Percentiles rank a stretch among this genome's conserved stretches.
Evolutionary conservation across 2,329 filamentous ascomycete species (phyloP).

Genomic region (Septoria petroselini): DNA sequence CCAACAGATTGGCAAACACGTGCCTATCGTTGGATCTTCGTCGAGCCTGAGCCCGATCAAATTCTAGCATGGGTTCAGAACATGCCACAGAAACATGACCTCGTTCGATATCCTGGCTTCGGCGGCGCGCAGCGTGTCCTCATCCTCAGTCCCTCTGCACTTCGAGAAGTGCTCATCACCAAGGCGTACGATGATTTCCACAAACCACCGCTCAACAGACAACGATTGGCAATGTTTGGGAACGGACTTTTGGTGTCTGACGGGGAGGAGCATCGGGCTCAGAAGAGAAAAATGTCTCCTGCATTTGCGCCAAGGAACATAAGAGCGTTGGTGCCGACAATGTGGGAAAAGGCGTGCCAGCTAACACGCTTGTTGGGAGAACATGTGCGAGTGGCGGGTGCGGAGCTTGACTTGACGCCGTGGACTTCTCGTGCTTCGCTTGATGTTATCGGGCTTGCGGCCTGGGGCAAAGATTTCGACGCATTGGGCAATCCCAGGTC

Average conservation of each 20-base stretch:
- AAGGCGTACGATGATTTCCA: slow-evolving; percentile 7
- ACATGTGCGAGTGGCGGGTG: neutral
- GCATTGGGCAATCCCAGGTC: slow-evolving; percentile 5
- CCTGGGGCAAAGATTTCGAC: slow-evolving; percentile 12
- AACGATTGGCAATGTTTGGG: neutral
- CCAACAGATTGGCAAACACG: neutral
- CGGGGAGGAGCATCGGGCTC: slow-evolving; percentile 1
- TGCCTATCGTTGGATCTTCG: neutral
- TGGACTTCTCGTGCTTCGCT: slow-evolving; percentile 10
- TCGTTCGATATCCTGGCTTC: slow-evolving; percentile 3
- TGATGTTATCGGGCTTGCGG: slow-evolving; percentile 17
- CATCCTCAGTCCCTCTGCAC: neutral
- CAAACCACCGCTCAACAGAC: neutral
- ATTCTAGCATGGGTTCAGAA: slow-evolving; percentile 2
- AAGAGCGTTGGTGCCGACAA: neutral
- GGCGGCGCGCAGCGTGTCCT: slow-evolving; percentile 1
- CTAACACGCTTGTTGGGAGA: neutral
- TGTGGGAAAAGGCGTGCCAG: slow-evolving; percentile 3
- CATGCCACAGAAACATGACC: neutral
- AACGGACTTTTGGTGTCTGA: slow-evolving; percentile 5
- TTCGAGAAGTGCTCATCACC: slow-evolving; percentile 1
- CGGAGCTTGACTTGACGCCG: neutral
- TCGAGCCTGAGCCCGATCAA: slow-evolving; percentile 1
- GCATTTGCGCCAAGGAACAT: slow-evolving; percentile 4
- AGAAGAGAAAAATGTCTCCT: slow-evolving; percentile 8